These are phyloP conservation scores for Geranium brycei DNA, from an alignment of 345 rosid species.

Conservation along the genomic window DNA sequence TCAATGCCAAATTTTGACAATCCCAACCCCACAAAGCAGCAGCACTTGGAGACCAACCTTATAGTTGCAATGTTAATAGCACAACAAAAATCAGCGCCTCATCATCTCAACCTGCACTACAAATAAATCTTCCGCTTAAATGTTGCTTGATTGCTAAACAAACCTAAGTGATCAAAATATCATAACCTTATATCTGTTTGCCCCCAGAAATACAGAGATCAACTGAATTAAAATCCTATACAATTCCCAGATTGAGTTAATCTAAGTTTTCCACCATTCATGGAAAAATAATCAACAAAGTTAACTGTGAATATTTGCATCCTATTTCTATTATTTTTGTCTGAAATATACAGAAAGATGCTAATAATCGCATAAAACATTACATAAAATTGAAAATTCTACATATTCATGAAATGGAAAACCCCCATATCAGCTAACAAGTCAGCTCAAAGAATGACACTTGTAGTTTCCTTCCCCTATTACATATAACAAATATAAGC, in stretches of 20 bases:
- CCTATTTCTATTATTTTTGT: too few relatives aligned
- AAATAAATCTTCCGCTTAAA: too few relatives aligned
- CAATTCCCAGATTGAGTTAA: not conserved
- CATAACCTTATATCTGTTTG: not conserved
- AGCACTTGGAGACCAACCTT: not conserved
- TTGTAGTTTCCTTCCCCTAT: too few relatives aligned
- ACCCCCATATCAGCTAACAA: not conserved
- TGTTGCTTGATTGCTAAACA: too few relatives aligned
- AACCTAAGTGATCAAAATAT: too few relatives aligned
- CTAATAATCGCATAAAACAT: too few relatives aligned
- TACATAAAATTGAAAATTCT: too few relatives aligned
- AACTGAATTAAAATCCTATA: not conserved
- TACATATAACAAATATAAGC: not conserved
- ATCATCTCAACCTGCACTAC: not conserved
- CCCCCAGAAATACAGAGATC: not conserved
- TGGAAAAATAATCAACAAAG: too few relatives aligned
- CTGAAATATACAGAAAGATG: too few relatives aligned
- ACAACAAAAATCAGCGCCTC: not conserved
- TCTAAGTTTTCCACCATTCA: not conserved
- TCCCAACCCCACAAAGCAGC: not conserved
- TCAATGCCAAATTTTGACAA: conserved; percentile 10
- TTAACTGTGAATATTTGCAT: too few relatives aligned
- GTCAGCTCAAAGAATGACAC: not conserved
- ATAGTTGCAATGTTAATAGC: not conserved
- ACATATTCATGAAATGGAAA: not conserved